Evolutionary conservation across 768 basidiomycete species (phyloP).

Genomic region (Suillus discolor): DNA sequence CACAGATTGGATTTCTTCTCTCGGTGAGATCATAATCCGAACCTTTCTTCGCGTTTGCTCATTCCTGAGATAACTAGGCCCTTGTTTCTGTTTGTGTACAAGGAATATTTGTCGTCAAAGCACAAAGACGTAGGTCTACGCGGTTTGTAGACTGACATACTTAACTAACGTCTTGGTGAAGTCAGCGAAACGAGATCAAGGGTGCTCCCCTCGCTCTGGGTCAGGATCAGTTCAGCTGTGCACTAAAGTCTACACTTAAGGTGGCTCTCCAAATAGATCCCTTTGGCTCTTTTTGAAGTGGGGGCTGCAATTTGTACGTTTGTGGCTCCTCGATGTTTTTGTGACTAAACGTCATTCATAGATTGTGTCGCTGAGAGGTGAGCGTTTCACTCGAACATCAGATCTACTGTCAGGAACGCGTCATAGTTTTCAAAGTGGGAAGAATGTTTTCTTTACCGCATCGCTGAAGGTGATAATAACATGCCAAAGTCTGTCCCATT

Average conservation of each 20-base stretch:
- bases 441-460: not conserved
- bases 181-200: conserved; percentile 1
- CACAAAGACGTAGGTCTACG: not conserved
- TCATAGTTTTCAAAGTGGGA: not conserved
- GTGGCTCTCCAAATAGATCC: not conserved
- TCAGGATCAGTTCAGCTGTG: not conserved
- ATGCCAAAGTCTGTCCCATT: not conserved
- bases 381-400: not conserved
- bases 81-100: not conserved
- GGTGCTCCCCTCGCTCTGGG: conserved; percentile 6
- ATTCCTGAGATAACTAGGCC: not conserved
- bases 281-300: not conserved
- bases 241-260: not conserved
- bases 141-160: not conserved
- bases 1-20: not conserved
- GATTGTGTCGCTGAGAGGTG: conserved; percentile 2
- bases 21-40: not conserved
- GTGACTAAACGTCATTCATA: not conserved
- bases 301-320: not conserved
- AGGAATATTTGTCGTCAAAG: conserved; percentile 6
- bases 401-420: not conserved
- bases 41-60: not conserved
- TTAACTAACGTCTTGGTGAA: not conserved
- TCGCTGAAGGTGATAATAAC: conserved; percentile 1
- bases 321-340: not conserved